Evolutionary conservation across 768 basidiomycete genomes (phyloP), one percentile per base, ranked within the genome.

Genomic region (Hydnomerulius pinastri): DNA sequence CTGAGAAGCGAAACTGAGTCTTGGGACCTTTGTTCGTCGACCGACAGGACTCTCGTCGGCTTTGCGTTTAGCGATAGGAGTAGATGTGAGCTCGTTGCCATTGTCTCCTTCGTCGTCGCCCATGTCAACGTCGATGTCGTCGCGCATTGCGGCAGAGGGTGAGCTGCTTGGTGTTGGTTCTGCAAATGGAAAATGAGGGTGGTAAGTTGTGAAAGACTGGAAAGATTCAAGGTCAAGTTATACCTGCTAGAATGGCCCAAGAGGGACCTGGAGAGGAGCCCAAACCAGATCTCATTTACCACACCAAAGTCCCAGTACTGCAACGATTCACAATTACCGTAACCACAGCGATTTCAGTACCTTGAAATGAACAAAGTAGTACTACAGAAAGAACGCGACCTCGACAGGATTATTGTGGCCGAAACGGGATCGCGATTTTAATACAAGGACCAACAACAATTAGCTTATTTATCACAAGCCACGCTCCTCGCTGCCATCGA

Each of bases 51-150:
- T 44, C 24, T 55, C 60, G 38, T 53, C 54, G 3, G 51, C 67
- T 21, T 69, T 68, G 40, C 66, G 63, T 53, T 69, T 68, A 2
- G 55, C 43, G 27, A 57, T 55, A 55, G 57, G 60, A 47, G 51
- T 17, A 2, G n/a, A 13, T 9, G 29, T 40, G 2, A 38, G 38
- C 15, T 39, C 51, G 9, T 36, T 25, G 7, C 35, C 40, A 20
- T 37, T 48, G 43, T 61, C 59, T 1, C 50, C 44, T 36, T 64
- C 61, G 29, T 65, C 55, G 47, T 60, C 52, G 39, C 39, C 48
- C 56, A 68, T 57, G 53, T 55, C 53, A 18, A 54, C 20, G 46
- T 56, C 61, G 8, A 38, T 4, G 41, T 66, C 54, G 4, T 62
- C 58, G 12, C n/a, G 43, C 4, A 40, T 28, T 46, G 17, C 17